Conservation (phyloP, 1,139 yeast species). For the Debaryomyces sp. region DNA sequence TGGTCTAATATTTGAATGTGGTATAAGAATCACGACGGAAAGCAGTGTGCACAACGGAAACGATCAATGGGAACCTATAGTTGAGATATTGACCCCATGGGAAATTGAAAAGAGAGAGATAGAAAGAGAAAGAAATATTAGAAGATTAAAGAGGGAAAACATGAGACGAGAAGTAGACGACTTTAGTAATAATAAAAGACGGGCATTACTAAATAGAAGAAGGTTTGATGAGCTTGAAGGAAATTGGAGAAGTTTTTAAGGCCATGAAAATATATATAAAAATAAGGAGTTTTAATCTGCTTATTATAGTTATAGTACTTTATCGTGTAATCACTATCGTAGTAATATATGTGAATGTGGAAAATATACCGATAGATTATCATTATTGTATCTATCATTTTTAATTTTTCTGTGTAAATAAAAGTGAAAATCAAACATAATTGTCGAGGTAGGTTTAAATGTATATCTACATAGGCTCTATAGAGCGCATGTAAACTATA, state of each 20-base stretch:
- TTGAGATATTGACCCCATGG: slow-evolving; percentile 84
- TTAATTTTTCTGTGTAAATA: too few species aligned
- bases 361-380: too few species aligned
- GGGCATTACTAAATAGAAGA: slow-evolving; percentile 52
- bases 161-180: slow-evolving; percentile 60
- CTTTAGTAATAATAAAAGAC: slow-evolving; percentile 37
- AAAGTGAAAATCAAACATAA: too few species aligned
- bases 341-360: too few species aligned
- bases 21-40: slow-evolving; percentile 48
- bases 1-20: slow-evolving; percentile 48
- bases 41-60: slow-evolving; percentile 49
- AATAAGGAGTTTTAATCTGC: too few species aligned
- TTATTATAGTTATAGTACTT: too few species aligned
- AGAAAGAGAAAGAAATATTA: slow-evolving; percentile 87
- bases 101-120: slow-evolving; percentile 95
- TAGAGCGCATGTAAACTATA: too few species aligned
- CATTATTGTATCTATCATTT: too few species aligned
- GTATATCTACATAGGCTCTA: too few species aligned
- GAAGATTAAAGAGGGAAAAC: slow-evolving; percentile 91
- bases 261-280: too few species aligned
- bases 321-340: too few species aligned
- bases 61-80: slow-evolving; percentile 87
- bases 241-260: background rate
- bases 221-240: slow-evolving; percentile 54
- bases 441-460: too few species aligned